These are phyloP conservation scores for Candida ascalaphidarum DNA, from an alignment of 805 yeast genomes.

Conservation along the genomic window DNA sequence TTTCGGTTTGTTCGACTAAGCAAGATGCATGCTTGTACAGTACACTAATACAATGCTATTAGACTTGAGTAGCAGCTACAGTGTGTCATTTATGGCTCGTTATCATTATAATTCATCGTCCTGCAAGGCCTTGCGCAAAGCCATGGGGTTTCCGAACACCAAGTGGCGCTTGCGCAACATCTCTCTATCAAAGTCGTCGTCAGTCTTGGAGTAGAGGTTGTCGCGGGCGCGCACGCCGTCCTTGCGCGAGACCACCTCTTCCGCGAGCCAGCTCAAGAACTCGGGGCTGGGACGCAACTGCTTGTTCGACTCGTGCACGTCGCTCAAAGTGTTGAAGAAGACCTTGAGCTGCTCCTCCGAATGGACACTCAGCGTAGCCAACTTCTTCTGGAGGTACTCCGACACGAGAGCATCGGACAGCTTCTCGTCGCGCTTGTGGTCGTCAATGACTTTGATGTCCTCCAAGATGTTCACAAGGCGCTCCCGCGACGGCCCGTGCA, in stretches of 20 bases:
- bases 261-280: constrained; percentile 59
- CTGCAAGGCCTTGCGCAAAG: constrained; percentile 49
- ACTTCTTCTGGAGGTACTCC: constrained; percentile 21
- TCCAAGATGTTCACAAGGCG: constrained; percentile 40
- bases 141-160: constrained; percentile 74
- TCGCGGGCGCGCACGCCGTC: constrained; percentile 15
- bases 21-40: constrained; percentile 4
- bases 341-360: constrained; percentile 33
- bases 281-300: constrained; percentile 21
- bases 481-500: constrained; percentile 20
- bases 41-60: constrained; percentile 5
- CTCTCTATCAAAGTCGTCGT: constrained; percentile 28
- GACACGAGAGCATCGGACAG: constrained; percentile 25
- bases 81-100: constrained; percentile 4
- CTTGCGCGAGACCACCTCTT: constrained; percentile 25
- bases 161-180: constrained; percentile 44
- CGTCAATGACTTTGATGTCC: constrained; percentile 24
- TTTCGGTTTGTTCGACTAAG: constrained; percentile 23
- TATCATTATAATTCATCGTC: constrained; percentile 38
- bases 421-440: constrained; percentile 6
- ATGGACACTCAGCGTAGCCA: constrained; percentile 12
- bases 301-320: constrained; percentile 21
- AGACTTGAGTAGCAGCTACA: too few relatives aligned
- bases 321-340: constrained; percentile 14
- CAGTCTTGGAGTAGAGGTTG: constrained; percentile 19